A percentile compares a stretch with the other conserved stretches of the same genome.
phyloP scores from a whole-genome alignment of 352 stramenopile genomes.

The Globisporangium solare region DNA sequence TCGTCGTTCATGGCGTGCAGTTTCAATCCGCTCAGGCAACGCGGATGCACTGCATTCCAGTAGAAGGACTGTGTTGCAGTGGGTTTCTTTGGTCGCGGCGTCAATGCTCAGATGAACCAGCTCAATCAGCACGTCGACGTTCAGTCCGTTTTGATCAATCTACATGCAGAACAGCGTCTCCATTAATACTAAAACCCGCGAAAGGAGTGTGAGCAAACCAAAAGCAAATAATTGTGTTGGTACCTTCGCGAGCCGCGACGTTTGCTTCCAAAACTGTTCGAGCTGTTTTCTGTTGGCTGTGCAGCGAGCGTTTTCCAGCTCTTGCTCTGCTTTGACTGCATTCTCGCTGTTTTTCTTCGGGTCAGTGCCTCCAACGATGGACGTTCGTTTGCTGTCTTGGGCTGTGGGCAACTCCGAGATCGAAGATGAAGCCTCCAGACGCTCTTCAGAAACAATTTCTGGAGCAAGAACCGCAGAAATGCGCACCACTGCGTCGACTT shows the following conservation, averaged over 20 bases:
- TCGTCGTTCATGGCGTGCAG: conserved; percentile 17
- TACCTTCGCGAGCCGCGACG: conserved; percentile 10
- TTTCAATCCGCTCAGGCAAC: conserved; percentile 21
- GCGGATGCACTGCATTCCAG: conserved; percentile 16
- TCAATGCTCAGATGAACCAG: conserved; percentile 36
- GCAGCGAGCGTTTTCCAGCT: conserved; percentile 3
- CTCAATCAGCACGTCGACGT: conserved; percentile 32
- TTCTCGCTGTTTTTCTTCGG: conserved; percentile 10
- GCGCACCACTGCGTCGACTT: conserved; percentile 4
- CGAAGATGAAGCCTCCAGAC: not conserved
- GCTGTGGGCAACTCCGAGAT: not conserved
- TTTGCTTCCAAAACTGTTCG: conserved; percentile 16
- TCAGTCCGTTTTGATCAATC: conserved; percentile 24
- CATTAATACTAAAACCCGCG: not conserved
- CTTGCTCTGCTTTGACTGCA: conserved; percentile 1
- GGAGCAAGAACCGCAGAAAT: conserved; percentile 1
- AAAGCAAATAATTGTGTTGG: not conserved
- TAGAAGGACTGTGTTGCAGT: conserved; percentile 10
- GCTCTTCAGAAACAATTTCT: not conserved
- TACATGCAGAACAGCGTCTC: not conserved
- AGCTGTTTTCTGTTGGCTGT: conserved; percentile 8
- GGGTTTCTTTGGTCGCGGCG: conserved; percentile 13
- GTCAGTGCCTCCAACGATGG: not conserved
- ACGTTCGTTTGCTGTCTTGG: conserved; percentile 6
- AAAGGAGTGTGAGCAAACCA: not conserved